Percentiles rank a stretch among this genome's conserved stretches.
Evolutionary conservation across 345 rosid genomes (phyloP).

Genomic region (Viola odorata): DNA sequence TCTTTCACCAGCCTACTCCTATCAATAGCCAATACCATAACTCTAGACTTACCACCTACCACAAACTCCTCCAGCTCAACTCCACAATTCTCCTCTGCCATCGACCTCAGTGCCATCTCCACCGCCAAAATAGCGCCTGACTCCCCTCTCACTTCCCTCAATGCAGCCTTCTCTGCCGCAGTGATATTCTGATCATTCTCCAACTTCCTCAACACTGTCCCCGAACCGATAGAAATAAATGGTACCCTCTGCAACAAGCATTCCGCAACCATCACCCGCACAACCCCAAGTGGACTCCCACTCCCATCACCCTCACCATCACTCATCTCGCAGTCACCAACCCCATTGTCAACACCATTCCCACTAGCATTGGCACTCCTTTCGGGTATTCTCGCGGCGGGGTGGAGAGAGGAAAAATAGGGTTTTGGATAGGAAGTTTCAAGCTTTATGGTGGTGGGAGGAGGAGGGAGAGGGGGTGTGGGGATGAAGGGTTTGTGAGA

Average conservation of each 20-base stretch:
- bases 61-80: conserved; percentile 82
- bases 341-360: background rate
- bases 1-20: conserved; percentile 63
- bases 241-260: conserved; percentile 80
- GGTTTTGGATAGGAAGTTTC: background rate
- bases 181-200: conserved; percentile 75
- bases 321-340: background rate
- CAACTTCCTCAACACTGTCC: conserved; percentile 74
- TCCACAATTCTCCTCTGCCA: conserved; percentile 79
- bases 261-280: conserved; percentile 86
- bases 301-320: conserved; percentile 24
- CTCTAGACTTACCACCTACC: conserved; percentile 69
- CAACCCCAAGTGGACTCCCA: conserved; percentile 58
- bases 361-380: background rate
- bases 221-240: conserved; percentile 66
- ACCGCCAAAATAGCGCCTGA: conserved; percentile 70
- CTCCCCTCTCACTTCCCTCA: conserved; percentile 83
- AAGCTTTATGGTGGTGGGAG: conserved; percentile 21
- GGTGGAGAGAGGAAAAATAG: background rate
- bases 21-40: conserved; percentile 80
- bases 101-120: conserved; percentile 72
- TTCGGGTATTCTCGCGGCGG: background rate
- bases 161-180: conserved; percentile 61
- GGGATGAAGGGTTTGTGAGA: conserved; percentile 56
- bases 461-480: conserved; percentile 67